A percentile compares a stretch with the other conserved stretches of the same genome.
Conservation (phyloP, 2,329 filamentous ascomycete genomes). For the Ceratocystis destructans region DNA sequence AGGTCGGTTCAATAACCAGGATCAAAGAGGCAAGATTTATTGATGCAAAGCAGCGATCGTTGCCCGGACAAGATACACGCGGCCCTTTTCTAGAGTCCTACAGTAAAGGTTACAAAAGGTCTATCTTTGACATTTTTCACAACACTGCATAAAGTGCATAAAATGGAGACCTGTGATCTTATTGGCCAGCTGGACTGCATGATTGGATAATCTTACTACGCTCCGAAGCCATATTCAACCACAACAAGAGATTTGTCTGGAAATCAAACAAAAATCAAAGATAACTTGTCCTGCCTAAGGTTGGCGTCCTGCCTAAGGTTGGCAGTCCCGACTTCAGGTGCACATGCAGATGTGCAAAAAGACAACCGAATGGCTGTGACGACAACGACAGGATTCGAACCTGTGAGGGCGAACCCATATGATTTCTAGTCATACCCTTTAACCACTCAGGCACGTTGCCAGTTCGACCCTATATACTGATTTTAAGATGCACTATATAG, state of each 20-base stretch:
- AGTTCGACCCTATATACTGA: too few relatives aligned
- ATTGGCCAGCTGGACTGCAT: background rate
- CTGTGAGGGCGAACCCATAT: constrained; percentile 18
- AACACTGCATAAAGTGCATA: background rate
- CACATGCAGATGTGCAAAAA: background rate
- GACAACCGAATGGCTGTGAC: background rate
- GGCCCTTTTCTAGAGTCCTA: too few relatives aligned
- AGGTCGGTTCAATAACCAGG: background rate
- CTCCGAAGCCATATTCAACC: too few relatives aligned
- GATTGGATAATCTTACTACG: background rate
- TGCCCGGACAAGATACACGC: too few relatives aligned
- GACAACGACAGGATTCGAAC: constrained; percentile 19
- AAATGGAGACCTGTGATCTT: background rate
- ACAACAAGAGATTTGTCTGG: too few relatives aligned
- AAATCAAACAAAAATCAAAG: too few relatives aligned
- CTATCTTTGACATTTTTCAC: background rate
- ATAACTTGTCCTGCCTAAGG: too few relatives aligned
- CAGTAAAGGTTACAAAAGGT: background rate
- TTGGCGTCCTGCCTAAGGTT: too few relatives aligned
- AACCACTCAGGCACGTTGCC: constrained; percentile 19
- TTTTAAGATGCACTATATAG: background rate
- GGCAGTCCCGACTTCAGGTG: background rate
- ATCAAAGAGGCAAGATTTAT: too few relatives aligned
- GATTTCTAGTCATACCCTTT: constrained; percentile 20
- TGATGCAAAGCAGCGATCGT: background rate